Conservation (phyloP, 305 asterid species). For the Plantago lanceolata region DNA sequence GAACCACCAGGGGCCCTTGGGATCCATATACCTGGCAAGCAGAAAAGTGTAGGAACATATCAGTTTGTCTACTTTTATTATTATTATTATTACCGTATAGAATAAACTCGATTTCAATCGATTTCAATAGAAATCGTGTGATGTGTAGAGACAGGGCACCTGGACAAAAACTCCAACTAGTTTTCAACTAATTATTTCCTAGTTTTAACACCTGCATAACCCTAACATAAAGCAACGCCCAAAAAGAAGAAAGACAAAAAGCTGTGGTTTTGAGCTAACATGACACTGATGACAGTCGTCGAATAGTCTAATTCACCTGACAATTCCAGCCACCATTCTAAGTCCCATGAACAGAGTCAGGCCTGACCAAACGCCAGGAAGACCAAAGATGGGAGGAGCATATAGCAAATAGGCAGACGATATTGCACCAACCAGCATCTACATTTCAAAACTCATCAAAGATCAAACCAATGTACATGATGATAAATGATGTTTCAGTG, state of each 20-base stretch:
- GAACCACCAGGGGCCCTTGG: constrained; percentile 92
- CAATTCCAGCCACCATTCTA: constrained; percentile 64
- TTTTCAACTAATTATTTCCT: neutral
- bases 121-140: neutral
- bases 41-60: neutral
- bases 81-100: no score
- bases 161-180: neutral
- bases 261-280: no score
- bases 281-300: neutral
- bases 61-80: no score
- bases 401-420: constrained; percentile 62
- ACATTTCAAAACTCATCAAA: constrained; percentile 26
- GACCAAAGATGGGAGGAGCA: constrained; percentile 63
- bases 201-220: no score
- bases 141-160: neutral
- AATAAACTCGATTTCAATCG: neutral
- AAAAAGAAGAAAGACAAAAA: neutral
- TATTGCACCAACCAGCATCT: constrained; percentile 82
- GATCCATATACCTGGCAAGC: constrained; percentile 52
- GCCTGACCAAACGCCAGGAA: constrained; percentile 87
- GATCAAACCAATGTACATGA: constrained; percentile 19
- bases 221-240: neutral
- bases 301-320: constrained; percentile 46
- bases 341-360: constrained; percentile 82
- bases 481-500: neutral